Conservation (phyloP, 139 green algal species). For the Chlamydomonas sp. region DNA sequence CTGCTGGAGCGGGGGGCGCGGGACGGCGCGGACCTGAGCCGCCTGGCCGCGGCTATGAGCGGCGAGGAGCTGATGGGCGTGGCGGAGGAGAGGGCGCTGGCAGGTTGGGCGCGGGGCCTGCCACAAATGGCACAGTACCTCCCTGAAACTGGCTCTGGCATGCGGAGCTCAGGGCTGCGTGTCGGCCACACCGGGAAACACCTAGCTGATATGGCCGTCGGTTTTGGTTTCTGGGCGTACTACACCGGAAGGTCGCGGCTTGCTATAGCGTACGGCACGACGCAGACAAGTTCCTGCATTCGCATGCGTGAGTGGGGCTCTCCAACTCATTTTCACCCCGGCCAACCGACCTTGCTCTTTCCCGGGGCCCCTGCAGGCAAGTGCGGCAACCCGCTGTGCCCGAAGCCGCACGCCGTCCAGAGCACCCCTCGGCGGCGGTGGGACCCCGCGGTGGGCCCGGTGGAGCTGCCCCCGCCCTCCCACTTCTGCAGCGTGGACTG, state of each 20-base stretch:
- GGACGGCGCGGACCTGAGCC: conserved; percentile 17
- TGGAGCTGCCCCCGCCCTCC: conserved; percentile 6
- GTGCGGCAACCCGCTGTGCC: conserved; percentile 58
- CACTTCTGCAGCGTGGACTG: conserved; percentile 42
- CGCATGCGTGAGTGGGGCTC: too few species aligned
- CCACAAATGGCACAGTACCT: too few species aligned
- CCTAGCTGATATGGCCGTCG: too few species aligned
- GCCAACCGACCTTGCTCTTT: background rate
- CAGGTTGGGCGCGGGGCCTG: background rate
- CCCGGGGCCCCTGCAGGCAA: conserved; percentile 18
- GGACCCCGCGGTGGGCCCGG: conserved; percentile 9
- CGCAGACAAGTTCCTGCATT: too few species aligned
- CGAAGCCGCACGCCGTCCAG: background rate
- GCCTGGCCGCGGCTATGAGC: conserved; percentile 42
- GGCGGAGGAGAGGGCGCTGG: conserved; percentile 65
- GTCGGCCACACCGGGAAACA: too few species aligned
- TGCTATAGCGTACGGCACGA: too few species aligned
- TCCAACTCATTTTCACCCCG: too few species aligned
- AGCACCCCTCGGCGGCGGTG: background rate
- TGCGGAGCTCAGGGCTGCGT: too few species aligned
- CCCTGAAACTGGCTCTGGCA: too few species aligned
- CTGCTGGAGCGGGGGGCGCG: conserved; percentile 55
- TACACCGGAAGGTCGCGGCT: too few species aligned
- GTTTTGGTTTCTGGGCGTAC: too few species aligned
- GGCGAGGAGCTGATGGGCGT: conserved; percentile 51